phyloP scores from a whole-genome alignment of 2,329 filamentous ascomycete genomes.

The Fusarium caatingaense region DNA sequence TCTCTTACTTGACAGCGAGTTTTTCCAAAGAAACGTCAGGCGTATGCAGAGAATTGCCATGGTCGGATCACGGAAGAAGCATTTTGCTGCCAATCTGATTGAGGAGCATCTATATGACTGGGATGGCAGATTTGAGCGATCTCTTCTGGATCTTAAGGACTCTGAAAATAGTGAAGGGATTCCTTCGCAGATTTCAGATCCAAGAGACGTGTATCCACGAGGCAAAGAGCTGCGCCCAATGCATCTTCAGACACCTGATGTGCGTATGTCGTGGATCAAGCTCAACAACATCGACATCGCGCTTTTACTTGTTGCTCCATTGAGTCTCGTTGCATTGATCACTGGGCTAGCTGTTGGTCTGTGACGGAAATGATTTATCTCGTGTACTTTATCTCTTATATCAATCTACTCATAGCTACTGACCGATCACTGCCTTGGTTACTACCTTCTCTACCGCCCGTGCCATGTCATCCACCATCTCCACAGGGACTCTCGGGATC shows the following conservation, averaged over 20 bases:
- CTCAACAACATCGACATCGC: conserved; percentile 1
- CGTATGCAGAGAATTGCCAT: conserved; percentile 9
- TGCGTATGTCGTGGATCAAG: conserved; percentile 13
- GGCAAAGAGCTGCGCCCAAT: neutral
- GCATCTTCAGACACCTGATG: conserved; percentile 10
- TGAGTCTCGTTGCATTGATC: neutral
- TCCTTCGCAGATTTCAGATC: no score
- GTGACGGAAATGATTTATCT: no score
- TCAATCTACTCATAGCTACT: neutral
- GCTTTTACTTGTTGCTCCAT: neutral
- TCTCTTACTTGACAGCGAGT: neutral
- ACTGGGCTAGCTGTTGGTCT: no score
- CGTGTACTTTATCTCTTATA: neutral
- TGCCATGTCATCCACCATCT: conserved; percentile 5
- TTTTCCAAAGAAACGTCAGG: neutral
- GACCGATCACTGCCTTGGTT: neutral
- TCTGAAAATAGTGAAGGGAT: no score
- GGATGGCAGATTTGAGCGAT: conserved; percentile 2
- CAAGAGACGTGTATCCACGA: neutral
- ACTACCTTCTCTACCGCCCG: conserved; percentile 9
- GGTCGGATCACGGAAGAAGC: neutral
- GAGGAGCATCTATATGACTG: conserved; percentile 9
- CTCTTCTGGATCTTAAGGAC: neutral
- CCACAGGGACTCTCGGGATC: neutral
- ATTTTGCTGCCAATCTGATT: neutral